Conservation (phyloP, 1,139 yeast species). For the Suhomyces terraborum region DNA sequence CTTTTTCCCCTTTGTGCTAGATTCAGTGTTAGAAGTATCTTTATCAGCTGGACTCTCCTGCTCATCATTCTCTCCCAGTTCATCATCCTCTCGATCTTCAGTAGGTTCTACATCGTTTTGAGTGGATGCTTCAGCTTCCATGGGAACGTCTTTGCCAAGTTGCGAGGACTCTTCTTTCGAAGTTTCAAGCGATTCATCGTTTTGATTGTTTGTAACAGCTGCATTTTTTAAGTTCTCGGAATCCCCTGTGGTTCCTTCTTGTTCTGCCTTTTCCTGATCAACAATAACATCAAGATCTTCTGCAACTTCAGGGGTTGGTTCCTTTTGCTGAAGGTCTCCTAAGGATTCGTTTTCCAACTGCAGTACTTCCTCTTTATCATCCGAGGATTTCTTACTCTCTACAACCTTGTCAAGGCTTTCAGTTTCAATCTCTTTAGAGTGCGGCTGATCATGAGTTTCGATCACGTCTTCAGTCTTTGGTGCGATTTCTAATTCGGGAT, state of each 20-base stretch:
- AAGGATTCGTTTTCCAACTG: background rate
- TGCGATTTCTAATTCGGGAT: too few species aligned
- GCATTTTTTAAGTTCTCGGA: too few species aligned
- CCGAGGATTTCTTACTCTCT: background rate
- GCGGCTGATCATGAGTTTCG: too few species aligned
- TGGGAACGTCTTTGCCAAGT: background rate
- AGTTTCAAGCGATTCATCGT: background rate
- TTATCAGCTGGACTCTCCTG: conserved; percentile 8
- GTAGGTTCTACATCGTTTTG: background rate
- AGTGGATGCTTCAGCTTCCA: conserved; percentile 7
- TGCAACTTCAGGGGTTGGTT: background rate
- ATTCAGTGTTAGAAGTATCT: background rate
- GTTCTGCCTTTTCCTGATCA: too few species aligned
- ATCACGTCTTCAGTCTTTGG: too few species aligned
- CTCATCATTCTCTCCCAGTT: conserved; percentile 3
- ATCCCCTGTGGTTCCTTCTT: too few species aligned
- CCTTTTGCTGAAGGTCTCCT: too few species aligned
- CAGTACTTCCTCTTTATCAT: background rate
- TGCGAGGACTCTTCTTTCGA: background rate
- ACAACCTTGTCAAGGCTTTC: too few species aligned
- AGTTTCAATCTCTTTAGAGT: too few species aligned
- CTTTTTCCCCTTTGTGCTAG: conserved; percentile 18
- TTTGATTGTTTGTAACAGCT: too few species aligned
- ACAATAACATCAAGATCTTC: too few species aligned
- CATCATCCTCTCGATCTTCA: conserved; percentile 1